Evolutionary conservation across 2,329 filamentous ascomycete species (phyloP).

Genomic region (Tolypocladium sp.): DNA sequence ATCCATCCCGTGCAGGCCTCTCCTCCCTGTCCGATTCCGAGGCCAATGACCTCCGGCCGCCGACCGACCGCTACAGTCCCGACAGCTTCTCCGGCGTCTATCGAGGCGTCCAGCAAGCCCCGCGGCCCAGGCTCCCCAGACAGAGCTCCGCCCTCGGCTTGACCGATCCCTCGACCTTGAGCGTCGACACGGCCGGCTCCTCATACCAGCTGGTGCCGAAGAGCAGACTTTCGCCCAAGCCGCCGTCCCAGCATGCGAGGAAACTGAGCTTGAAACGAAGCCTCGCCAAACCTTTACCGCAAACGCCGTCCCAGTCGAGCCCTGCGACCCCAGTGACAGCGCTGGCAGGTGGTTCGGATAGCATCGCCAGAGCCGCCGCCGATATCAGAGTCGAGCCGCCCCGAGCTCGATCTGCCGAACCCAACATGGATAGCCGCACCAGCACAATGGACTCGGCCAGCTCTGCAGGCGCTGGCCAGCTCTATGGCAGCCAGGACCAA

Average conservation of each 20-base stretch:
- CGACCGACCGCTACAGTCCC: conserved; percentile 25
- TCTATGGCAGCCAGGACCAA: conserved; percentile 24
- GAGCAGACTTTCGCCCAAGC: conserved; percentile 9
- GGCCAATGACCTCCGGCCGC: conserved; percentile 25
- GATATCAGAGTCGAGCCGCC: background rate
- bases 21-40: conserved; percentile 36
- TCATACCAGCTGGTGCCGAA: conserved; percentile 4
- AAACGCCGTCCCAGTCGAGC: conserved; percentile 29
- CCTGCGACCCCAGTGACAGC: conserved; percentile 18
- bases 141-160: conserved; percentile 33
- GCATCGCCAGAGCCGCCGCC: conserved; percentile 12
- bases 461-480: conserved; percentile 22
- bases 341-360: background rate
- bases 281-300: conserved; percentile 48
- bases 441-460: conserved; percentile 40
- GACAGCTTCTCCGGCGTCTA: conserved; percentile 43
- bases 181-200: background rate
- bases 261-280: conserved; percentile 46
- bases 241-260: conserved; percentile 37
- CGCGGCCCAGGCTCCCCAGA: conserved; percentile 31
- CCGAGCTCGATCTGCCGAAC: conserved; percentile 6
- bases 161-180: conserved; percentile 14
- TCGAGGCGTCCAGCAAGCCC: conserved; percentile 39
- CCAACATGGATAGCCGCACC: conserved; percentile 29
- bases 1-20: conserved; percentile 16